phyloP scores from a whole-genome alignment of 2,329 filamentous ascomycete genomes.

The Drechslerella dactyloides region DNA sequence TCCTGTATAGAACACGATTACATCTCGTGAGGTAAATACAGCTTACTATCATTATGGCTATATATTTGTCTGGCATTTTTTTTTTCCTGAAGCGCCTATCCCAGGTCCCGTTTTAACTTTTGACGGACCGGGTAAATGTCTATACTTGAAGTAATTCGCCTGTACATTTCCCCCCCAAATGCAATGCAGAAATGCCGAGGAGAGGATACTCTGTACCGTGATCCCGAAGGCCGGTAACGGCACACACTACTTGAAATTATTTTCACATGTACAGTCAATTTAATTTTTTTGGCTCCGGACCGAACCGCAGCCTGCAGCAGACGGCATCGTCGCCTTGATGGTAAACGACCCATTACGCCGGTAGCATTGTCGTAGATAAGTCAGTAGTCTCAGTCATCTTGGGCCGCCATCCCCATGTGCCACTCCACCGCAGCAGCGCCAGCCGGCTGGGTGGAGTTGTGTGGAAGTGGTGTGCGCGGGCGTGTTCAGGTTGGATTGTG shows the following conservation, averaged over 20 bases:
- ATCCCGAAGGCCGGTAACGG: constrained; percentile 2
- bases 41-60: constrained; percentile 15
- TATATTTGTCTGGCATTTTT: constrained; percentile 36
- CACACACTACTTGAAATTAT: background rate
- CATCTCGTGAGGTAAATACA: constrained; percentile 10
- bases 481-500: constrained; percentile 14
- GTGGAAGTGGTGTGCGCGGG: background rate
- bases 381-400: background rate
- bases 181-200: background rate
- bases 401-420: background rate
- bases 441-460: background rate
- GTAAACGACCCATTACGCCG: constrained; percentile 42
- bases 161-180: constrained; percentile 38
- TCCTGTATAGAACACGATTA: constrained; percentile 27
- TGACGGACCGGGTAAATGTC: constrained; percentile 29
- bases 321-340: constrained; percentile 15
- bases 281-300: constrained; percentile 35
- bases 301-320: constrained; percentile 45
- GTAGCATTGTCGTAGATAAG: constrained; percentile 36
- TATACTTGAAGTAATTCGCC: constrained; percentile 45
- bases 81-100: constrained; percentile 38
- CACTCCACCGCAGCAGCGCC: background rate
- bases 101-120: constrained; percentile 11
- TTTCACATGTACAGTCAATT: constrained; percentile 22
- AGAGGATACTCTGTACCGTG: background rate